Evolutionary conservation across 1,284 basidiomycete genomes (phyloP).

Genomic region (Ceratobasidium sp.): DNA sequence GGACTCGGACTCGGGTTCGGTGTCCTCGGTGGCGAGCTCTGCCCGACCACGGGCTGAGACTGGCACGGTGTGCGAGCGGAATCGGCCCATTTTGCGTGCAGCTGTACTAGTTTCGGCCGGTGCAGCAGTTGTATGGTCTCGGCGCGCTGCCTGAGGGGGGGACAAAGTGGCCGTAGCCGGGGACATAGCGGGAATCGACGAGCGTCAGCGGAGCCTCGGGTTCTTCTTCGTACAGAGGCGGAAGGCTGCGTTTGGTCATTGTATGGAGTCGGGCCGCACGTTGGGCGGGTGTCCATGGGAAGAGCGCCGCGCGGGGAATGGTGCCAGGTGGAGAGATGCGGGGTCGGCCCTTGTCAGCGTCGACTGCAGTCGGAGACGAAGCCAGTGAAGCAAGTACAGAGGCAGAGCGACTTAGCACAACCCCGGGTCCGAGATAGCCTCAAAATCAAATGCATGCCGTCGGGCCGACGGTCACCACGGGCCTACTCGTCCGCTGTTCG

Average conservation of each 20-base stretch:
- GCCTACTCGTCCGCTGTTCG: neutral
- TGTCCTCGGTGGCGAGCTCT: conserved; percentile 7
- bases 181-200: conserved; percentile 41
- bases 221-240: conserved; percentile 17
- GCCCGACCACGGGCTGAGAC: neutral
- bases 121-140: neutral
- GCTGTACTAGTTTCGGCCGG: neutral
- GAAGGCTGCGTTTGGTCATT: conserved; percentile 12
- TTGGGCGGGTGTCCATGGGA: conserved; percentile 43
- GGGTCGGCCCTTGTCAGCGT: neutral
- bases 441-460: neutral
- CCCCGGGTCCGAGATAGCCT: neutral
- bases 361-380: neutral
- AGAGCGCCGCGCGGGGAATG: conserved; percentile 34
- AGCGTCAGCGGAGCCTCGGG: conserved; percentile 23
- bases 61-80: conserved; percentile 28
- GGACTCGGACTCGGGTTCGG: neutral
- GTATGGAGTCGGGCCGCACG: conserved; percentile 30
- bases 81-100: neutral
- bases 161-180: conserved; percentile 30
- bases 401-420: conserved; percentile 29
- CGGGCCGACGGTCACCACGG: neutral
- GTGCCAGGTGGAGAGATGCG: conserved; percentile 26
- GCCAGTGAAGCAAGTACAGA: neutral
- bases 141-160: neutral